Base-by-base conservation (phyloP, 768 basidiomycete genomes). In the Leccinum uliginosum region DNA sequence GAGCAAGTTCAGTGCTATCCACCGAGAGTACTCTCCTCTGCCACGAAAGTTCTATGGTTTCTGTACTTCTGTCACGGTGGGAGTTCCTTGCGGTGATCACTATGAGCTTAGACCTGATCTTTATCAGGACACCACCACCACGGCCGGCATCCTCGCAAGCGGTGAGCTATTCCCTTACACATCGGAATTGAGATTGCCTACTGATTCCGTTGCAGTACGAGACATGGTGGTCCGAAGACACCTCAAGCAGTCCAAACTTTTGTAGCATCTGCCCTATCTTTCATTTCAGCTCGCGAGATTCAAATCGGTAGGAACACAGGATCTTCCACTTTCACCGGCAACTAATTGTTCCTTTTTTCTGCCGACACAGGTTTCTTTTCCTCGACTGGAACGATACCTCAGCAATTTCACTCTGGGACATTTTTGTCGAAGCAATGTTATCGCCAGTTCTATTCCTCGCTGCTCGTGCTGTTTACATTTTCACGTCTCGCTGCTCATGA, bases 171-270 rank as follows among this genome's bases (percentile, higher is more conserved):
- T 49, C 46, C 51, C 23, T 35, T 45, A 51, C 38, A 49, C 58
- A 10, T 26, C 32, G 7, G 54, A 43, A 44, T 34, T 6, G 14
- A 40, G 17, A 40, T n/a, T 26, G 32, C 43, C 4, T 57, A 11
- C 49, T 60, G 51, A 66, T 38, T 17, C 27, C 54, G 45, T 53
- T 26, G 48, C 62, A 89, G 89, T 91, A 50, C 80, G 87, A 38
- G 89, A 91, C 65, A 90, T 89, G 87, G 87, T 91, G 50, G 83
- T 89, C 35, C 83, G 89, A 46, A 84, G 89, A 62, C 86, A 90
- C 64, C 77, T 90, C 26, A 86, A 84, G 60, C 85, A 86, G 62
- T 86, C 85, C 8, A 87, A 83, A 65, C 76, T 90, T 38, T 72
- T 88, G 63, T 88, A 74, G 78, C 38, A 55, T 26, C 19, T 29